Evolutionary conservation across 2,329 filamentous ascomycete genomes (phyloP), one percentile per base, ranked within the genome.

Genomic region (Venturia effusa): DNA sequence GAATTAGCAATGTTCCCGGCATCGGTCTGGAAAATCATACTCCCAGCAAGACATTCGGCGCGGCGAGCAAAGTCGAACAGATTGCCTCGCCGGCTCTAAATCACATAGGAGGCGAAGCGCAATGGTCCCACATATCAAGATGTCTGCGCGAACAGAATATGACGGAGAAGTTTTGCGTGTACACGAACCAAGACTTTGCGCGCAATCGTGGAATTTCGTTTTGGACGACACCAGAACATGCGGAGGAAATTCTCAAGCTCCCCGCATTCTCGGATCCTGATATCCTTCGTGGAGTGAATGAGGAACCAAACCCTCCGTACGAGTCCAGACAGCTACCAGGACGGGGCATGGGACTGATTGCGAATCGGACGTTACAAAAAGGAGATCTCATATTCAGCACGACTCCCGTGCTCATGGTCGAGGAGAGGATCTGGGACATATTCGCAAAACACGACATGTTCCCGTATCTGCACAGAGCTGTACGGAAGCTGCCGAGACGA

Each of bases 191-290:
- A 13, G 27, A 41, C 22, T 66, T 66, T 34, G 65, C 65, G 8
- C 34, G 39, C 37, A 41, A 55, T n/a, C 65, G 65, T n/a, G 65
- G 65, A 48, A 57, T 66, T 2, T 66, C 65, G 17, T 19, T 66
- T 22, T 63, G 62, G 30, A 62, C 65, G 13, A 60, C 39, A 27
- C 59, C 64, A 22, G 64, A 54, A 24, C 30, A 62, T n/a, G 24
- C 30, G 34, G 27, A 34, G 7, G n/a, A 24, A 22, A n/a, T 61
- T 24, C 30, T 41, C 19, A 22, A 60, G 30, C 45, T 63, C 13
- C 39, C 51, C 34, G 65, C 57, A 1, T 62, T 66, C 64, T 59
- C 55, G 17, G 54, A 66, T 32, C 43, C 57, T 17, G 64, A 59
- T 34, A 8, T 62, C 3, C 30, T 51, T 17, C 30, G 32, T 17